Conservation (phyloP, 306 rosid species). For the Gleditsia sinensis region DNA sequence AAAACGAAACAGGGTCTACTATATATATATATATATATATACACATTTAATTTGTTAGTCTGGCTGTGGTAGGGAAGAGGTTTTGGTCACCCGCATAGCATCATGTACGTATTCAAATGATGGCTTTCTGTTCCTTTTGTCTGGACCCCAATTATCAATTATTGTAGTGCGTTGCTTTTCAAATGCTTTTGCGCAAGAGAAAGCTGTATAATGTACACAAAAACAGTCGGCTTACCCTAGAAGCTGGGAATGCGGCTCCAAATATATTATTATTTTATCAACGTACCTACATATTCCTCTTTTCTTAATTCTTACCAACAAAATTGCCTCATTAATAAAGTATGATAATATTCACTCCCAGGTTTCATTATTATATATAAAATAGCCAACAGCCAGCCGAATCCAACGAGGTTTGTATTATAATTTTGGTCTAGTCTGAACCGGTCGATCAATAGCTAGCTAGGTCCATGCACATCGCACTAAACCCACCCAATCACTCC, state of each 20-base stretch:
- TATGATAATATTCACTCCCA: background rate
- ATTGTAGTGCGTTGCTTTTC: slow-evolving; percentile 3
- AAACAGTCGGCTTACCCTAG: background rate
- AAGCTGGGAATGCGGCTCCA: slow-evolving; percentile 32
- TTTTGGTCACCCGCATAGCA: background rate
- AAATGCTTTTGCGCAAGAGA: too few relatives aligned
- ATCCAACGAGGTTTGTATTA: background rate
- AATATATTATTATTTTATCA: background rate
- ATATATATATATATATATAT: too few relatives aligned
- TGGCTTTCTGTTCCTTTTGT: background rate
- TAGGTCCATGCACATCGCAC: slow-evolving; percentile 12
- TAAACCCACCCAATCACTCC: slow-evolving; percentile 32
- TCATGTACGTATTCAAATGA: background rate
- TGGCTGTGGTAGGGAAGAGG: background rate
- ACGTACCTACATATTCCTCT: background rate
- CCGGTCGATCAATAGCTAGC: slow-evolving; percentile 1
- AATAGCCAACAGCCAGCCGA: background rate
- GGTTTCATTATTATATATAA: background rate
- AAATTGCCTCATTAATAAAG: background rate
- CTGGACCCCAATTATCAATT: background rate
- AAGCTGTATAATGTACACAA: background rate
- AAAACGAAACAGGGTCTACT: too few relatives aligned
- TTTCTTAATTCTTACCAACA: background rate
- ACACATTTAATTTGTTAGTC: too few relatives aligned
- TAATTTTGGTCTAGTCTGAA: background rate